phyloP scores from a whole-genome alignment of 176 grass and related monocot species.

The Juncus inflexus region DNA sequence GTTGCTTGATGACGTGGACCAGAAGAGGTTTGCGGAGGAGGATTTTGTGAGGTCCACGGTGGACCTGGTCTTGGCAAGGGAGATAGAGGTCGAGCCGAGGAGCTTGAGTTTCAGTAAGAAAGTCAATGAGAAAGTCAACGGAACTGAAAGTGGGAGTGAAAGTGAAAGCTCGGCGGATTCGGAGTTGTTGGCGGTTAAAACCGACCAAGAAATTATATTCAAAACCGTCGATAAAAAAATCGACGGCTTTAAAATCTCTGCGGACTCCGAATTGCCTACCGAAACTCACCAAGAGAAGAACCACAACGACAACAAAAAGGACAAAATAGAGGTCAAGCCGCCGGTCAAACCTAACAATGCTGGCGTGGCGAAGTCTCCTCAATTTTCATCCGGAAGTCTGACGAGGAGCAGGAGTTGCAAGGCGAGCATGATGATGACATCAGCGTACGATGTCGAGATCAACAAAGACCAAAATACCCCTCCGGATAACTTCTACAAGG shows the following conservation, averaged over 20 bases:
- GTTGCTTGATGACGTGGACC: slow-evolving; percentile 2
- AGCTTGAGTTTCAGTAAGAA: slow-evolving; percentile 24
- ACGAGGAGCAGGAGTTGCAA: slow-evolving; percentile 76
- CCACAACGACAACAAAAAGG: neutral
- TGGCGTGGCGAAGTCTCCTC: neutral
- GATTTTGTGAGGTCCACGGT: neutral
- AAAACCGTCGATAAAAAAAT: slow-evolving; percentile 21
- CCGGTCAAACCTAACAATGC: neutral
- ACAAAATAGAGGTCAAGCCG: slow-evolving; percentile 5
- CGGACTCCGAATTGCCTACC: slow-evolving; percentile 1
- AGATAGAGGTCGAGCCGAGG: neutral
- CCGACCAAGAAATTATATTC: neutral
- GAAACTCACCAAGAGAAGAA: slow-evolving; percentile 6
- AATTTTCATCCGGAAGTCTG: slow-evolving; percentile 10
- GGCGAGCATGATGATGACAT: slow-evolving; percentile 65
- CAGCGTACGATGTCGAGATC: slow-evolving; percentile 49
- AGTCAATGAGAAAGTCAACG: neutral
- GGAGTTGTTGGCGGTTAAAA: neutral
- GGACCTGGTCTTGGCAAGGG: neutral
- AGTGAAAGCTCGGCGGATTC: neutral
- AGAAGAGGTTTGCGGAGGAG: slow-evolving; percentile 9
- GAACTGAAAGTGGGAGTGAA: too few relatives aligned
- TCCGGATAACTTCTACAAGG: slow-evolving; percentile 33
- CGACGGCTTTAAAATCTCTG: slow-evolving; percentile 13
- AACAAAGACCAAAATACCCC: slow-evolving; percentile 35